Evolutionary conservation across 139 green algal genomes (phyloP).

Genomic region (Pleodorina starrii): DNA sequence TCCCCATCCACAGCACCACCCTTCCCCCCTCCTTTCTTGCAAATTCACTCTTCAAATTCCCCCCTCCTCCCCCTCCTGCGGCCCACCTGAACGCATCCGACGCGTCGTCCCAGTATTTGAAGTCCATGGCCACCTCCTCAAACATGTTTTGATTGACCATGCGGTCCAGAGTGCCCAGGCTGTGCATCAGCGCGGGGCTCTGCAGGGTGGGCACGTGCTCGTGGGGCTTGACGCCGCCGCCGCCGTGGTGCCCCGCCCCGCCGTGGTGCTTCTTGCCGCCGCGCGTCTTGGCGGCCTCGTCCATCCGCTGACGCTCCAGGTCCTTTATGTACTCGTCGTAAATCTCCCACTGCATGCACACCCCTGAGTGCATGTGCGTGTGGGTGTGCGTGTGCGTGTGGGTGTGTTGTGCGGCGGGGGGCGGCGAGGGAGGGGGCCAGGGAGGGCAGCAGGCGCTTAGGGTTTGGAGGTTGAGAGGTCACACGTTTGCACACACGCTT

Average conservation of each 20-base stretch:
- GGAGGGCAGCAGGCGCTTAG: too few relatives aligned
- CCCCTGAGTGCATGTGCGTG: slow-evolving; percentile 61
- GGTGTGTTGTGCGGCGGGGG: too few relatives aligned
- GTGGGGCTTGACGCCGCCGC: not conserved
- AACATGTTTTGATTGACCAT: slow-evolving; percentile 94
- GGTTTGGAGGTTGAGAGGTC: too few relatives aligned
- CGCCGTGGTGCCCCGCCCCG: slow-evolving; percentile 13
- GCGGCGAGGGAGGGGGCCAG: too few relatives aligned
- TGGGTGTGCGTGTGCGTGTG: too few relatives aligned
- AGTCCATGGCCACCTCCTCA: slow-evolving; percentile 91
- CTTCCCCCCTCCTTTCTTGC: too few relatives aligned
- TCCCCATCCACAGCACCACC: too few relatives aligned
- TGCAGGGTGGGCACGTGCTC: slow-evolving; percentile 39
- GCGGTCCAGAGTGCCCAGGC: slow-evolving; percentile 83
- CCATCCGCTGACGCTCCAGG: slow-evolving; percentile 79
- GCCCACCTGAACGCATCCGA: slow-evolving; percentile 77
- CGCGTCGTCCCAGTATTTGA: slow-evolving; percentile 97
- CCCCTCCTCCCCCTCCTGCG: too few relatives aligned
- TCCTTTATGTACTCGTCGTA: slow-evolving; percentile 94
- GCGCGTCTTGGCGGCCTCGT: slow-evolving; percentile 78
- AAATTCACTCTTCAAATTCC: too few relatives aligned
- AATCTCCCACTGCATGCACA: slow-evolving; percentile 89
- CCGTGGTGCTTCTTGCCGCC: slow-evolving; percentile 51
- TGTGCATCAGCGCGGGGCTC: slow-evolving; percentile 30
- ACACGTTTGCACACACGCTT: too few relatives aligned